These are phyloP conservation scores for Beta vulgaris DNA, from an alignment of 148 eudicot species.

Conservation along the genomic window DNA sequence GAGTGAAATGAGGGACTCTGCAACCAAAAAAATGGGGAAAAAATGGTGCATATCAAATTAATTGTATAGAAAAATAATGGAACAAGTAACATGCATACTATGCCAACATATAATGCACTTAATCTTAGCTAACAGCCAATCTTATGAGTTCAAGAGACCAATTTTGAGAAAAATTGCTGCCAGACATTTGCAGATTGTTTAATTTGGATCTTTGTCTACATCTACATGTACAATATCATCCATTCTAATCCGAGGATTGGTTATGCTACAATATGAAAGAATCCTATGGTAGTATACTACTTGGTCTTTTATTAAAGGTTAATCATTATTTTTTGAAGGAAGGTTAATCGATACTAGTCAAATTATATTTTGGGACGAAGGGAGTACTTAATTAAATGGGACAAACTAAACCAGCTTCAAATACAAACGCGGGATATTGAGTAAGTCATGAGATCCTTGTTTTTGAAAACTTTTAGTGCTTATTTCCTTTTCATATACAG, in stretches of 20 bases:
- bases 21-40: constrained; percentile 16
- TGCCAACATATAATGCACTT: not conserved
- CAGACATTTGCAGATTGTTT: constrained; percentile 5
- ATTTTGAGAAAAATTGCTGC: not conserved
- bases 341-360: not conserved
- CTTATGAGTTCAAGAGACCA: not conserved
- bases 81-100: not conserved
- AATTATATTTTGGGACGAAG: not conserved
- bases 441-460: too few species aligned
- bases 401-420: too few species aligned
- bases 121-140: not conserved
- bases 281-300: constrained; percentile 18
- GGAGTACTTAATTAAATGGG: not conserved
- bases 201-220: constrained; percentile 15
- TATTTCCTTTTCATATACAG: not conserved
- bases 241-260: not conserved
- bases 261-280: not conserved
- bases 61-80: not conserved
- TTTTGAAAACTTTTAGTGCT: too few species aligned
- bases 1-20: constrained; percentile 48
- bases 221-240: not conserved
- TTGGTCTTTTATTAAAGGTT: too few species aligned
- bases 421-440: too few species aligned
- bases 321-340: too few species aligned
- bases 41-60: too few species aligned